A percentile compares a stretch with the other conserved stretches of the same genome.
Conservation (phyloP, 805 yeast genomes). For the Ogataea methanolica region DNA sequence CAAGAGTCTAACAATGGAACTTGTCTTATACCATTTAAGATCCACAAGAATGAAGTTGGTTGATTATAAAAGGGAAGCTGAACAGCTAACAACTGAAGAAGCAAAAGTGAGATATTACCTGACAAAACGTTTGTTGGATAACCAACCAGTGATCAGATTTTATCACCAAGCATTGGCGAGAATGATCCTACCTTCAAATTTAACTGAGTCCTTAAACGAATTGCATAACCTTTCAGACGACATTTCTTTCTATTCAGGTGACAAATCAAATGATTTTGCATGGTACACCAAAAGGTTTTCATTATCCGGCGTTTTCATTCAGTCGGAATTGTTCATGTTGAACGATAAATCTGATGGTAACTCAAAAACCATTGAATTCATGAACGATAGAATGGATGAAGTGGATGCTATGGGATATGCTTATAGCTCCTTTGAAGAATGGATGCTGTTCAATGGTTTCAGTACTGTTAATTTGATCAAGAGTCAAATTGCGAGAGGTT, state of each 20-base stretch:
- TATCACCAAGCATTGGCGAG: conserved; percentile 52
- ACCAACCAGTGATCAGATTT: conserved; percentile 40
- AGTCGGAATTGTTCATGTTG: conserved; percentile 75
- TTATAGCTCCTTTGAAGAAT: conserved; percentile 67
- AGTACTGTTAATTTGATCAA: conserved; percentile 62
- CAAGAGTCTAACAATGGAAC: conserved; percentile 34
- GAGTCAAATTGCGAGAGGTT: conserved; percentile 66
- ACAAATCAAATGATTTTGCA: conserved; percentile 70
- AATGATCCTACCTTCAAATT: conserved; percentile 60
- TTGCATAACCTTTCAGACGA: conserved; percentile 79
- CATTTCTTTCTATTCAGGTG: conserved; percentile 74
- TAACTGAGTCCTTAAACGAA: conserved; percentile 55
- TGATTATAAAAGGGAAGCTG: conserved; percentile 24
- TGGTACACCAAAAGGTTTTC: conserved; percentile 90
- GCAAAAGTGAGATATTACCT: conserved; percentile 29
- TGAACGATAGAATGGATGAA: conserved; percentile 51
- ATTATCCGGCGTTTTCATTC: conserved; percentile 64
- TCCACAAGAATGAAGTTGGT: conserved; percentile 35
- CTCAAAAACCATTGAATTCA: conserved; percentile 57
- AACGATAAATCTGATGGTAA: conserved; percentile 60
- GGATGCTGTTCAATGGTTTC: conserved; percentile 65
- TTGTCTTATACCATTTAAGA: conserved; percentile 44
- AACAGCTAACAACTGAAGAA: conserved; percentile 14
- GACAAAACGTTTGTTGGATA: conserved; percentile 45
- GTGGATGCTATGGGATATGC: conserved; percentile 53